phyloP scores from a whole-genome alignment of 208 protist genomes.

The Leishmania martiniquensis region DNA sequence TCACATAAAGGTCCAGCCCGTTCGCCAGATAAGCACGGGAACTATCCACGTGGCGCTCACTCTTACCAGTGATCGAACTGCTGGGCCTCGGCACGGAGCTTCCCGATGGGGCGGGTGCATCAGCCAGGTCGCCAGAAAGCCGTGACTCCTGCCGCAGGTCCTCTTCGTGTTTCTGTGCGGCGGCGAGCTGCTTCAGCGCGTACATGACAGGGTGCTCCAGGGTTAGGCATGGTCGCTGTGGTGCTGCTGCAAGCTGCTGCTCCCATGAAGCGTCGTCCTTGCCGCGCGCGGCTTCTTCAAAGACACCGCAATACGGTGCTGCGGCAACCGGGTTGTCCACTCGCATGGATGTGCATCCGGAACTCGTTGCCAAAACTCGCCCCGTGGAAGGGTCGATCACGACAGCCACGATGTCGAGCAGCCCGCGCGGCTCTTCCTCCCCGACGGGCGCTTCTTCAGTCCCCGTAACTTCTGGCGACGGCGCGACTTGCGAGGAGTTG shows the following conservation, averaged over 20 bases:
- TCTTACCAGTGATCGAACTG: not conserved
- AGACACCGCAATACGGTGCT: constrained; percentile 38
- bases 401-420: constrained; percentile 54
- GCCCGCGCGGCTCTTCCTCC: not conserved
- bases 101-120: not conserved
- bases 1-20: constrained; percentile 83
- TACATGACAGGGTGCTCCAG: constrained; percentile 82
- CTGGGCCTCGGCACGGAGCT: not conserved
- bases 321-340: constrained; percentile 36
- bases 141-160: not conserved
- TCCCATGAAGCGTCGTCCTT: not conserved
- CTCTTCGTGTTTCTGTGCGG: constrained; percentile 15
- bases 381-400: constrained; percentile 48
- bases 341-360: constrained; percentile 36
- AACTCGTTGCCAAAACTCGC: constrained; percentile 53
- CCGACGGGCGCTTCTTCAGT: not conserved
- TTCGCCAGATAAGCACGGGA: constrained; percentile 88
- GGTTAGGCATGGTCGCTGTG: constrained; percentile 20
- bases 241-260: not conserved
- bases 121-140: not conserved
- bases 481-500: not conserved
- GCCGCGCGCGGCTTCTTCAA: not conserved
- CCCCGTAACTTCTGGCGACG: not conserved
- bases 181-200: constrained; percentile 65
- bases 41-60: not conserved